Evolutionary conservation across 306 rosid genomes (phyloP).

Genomic region (Lithocarpus polystachyus): DNA sequence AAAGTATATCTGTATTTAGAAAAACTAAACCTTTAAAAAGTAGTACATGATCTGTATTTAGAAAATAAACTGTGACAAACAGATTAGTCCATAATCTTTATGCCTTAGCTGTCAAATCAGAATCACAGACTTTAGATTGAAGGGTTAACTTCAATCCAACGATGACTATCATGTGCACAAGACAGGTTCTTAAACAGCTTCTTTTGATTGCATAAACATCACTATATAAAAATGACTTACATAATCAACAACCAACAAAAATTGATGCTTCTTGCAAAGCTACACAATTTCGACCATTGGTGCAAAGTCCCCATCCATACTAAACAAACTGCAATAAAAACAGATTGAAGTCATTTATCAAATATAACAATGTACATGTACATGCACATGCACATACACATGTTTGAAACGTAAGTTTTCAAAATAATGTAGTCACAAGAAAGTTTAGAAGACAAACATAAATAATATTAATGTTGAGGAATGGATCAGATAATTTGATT

Average conservation of each 20-base stretch:
- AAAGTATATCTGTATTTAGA: no score
- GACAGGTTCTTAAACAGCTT: constrained; percentile 9
- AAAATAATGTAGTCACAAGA: not conserved
- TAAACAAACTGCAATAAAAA: constrained; percentile 71
- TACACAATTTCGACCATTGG: constrained; percentile 73
- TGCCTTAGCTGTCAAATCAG: not conserved
- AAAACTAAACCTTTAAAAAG: no score
- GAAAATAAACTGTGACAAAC: no score
- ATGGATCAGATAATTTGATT: no score
- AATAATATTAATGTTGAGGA: not conserved
- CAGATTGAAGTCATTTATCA: not conserved
- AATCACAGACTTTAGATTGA: not conserved
- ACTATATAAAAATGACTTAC: constrained; percentile 45
- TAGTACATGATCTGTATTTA: no score
- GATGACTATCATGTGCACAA: not conserved
- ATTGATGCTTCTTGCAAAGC: constrained; percentile 69
- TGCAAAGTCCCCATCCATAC: constrained; percentile 98
- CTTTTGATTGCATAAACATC: constrained; percentile 14
- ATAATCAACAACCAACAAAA: constrained; percentile 85
- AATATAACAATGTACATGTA: constrained; percentile 20
- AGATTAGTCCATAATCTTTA: no score
- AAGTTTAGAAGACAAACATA: not conserved
- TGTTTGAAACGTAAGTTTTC: not conserved
- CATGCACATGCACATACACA: not conserved
- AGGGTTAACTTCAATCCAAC: not conserved